These are phyloP conservation scores for Angomonas ambiguus DNA, from an alignment of 208 protist species.

Conservation along the genomic window DNA sequence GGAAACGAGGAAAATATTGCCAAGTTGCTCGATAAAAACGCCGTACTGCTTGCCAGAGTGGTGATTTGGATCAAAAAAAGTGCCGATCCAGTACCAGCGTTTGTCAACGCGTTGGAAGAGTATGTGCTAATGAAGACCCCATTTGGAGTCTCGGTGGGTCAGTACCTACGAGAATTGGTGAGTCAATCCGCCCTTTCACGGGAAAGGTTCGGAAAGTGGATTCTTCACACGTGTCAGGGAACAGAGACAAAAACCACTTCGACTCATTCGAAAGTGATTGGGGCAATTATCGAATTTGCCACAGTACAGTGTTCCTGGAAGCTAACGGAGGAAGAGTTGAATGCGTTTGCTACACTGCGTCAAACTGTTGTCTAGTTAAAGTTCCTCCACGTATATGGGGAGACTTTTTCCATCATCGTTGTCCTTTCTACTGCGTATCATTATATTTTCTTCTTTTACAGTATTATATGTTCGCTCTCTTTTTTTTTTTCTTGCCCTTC, in stretches of 20 bases:
- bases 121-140: conserved; percentile 26
- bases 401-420: too few species aligned
- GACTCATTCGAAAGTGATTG: conserved; percentile 25
- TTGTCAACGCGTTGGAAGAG: conserved; percentile 25
- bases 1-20: conserved; percentile 5
- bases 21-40: conserved; percentile 37
- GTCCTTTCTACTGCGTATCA: neutral
- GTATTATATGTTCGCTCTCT: neutral
- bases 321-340: conserved; percentile 19
- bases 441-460: conserved; percentile 13
- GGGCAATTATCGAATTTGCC: conserved; percentile 42
- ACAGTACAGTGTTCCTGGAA: conserved; percentile 26
- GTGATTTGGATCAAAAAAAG: conserved; percentile 25
- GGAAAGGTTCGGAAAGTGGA: conserved; percentile 35
- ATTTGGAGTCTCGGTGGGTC: conserved; percentile 38
- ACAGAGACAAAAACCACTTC: neutral
- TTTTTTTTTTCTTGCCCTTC: conserved; percentile 5
- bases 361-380: neutral
- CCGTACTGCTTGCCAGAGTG: conserved; percentile 32
- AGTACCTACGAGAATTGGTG: conserved; percentile 56
- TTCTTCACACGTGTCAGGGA: conserved; percentile 19
- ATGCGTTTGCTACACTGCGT: neutral
- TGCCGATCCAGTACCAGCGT: neutral
- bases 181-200: conserved; percentile 21
- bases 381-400: too few species aligned